Evolutionary conservation across 306 rosid species (phyloP), one percentile per base, ranked within the genome.

Genomic region (Prunus salicina): DNA sequence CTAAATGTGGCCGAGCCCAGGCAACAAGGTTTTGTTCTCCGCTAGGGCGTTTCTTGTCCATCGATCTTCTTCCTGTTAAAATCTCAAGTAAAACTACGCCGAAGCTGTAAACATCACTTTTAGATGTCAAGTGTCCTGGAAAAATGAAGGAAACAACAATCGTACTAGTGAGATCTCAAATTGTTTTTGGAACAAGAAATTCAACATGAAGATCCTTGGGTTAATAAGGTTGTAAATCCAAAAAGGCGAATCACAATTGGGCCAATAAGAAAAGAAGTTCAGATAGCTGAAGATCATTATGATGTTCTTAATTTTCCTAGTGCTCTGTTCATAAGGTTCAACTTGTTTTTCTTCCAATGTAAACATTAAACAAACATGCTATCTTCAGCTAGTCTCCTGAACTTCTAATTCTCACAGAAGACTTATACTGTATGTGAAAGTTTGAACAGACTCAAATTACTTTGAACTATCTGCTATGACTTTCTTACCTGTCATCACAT

Each of bases 11-110:
- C 78, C 91, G 81, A 15, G 98, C 98, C 98, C 98, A 92, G 65
- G 96, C 76, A 70, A 90, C 98, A 9, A 94, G 95, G 85, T 92
- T 94, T 74, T 94, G 97, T 66, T 94, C 95, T 57, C 97, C 93
- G 12, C 96, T 90, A 0, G 98, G 95, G 19, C 98, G 93, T 83
- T 90, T 94, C 85, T 92, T 94, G 88, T 94, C 97, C 97, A 90
- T 92, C 25, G 98, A 94, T 88, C 98, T 87, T 82, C 97, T 84
- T 76, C 98, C 97, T 51, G 98, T 94, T 75, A 92, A 81, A 71
- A 94, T 92, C 90, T 94, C 95, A 56, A 94, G 95, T 63, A 94
- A 78, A 77, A 92, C 98, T 62, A 92, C 98, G 16, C 98, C 98
- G 24, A 94, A 89, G 93, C 97, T 92, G 79, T 92, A 94, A 85